These are phyloP conservation scores for Centaurea solstitialis DNA, from an alignment of 129 eudicot species.

Conservation along the genomic window DNA sequence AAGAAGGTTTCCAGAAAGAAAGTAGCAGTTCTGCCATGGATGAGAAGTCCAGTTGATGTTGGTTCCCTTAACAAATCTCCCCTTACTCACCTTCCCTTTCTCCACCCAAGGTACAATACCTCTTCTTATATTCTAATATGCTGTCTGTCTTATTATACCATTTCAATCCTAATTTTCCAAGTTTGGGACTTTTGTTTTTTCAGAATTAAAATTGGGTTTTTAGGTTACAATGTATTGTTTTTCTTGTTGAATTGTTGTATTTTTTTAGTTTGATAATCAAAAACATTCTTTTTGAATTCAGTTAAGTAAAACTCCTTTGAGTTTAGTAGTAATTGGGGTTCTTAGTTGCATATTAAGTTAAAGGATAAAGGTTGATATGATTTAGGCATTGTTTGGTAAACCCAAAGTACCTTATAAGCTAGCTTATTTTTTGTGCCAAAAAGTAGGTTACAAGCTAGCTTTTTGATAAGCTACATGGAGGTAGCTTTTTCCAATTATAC, in stretches of 20 bases:
- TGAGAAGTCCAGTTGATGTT: conserved; percentile 75
- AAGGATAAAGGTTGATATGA: background rate
- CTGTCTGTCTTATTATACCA: background rate
- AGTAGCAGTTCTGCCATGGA: conserved; percentile 73
- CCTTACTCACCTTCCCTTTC: conserved; percentile 49
- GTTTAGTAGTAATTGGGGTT: no score
- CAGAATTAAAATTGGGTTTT: background rate
- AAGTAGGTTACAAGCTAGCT: no score
- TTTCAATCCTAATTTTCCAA: background rate
- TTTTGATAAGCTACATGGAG: no score
- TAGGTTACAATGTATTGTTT: background rate
- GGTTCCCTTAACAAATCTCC: conserved; percentile 35
- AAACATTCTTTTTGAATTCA: background rate
- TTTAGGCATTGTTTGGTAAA: no score
- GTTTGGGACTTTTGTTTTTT: background rate
- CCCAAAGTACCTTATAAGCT: no score
- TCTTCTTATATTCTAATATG: background rate
- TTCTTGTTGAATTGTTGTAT: background rate
- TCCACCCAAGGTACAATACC: conserved; percentile 58
- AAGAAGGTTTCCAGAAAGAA: background rate
- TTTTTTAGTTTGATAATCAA: background rate
- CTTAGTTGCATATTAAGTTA: background rate
- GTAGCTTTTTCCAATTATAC: no score
- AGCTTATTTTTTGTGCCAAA: no score
- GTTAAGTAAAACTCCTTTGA: background rate